These are phyloP conservation scores for Microbotryomycetes sp. DNA, from an alignment of 1,284 basidiomycete genomes.

Conservation along the genomic window DNA sequence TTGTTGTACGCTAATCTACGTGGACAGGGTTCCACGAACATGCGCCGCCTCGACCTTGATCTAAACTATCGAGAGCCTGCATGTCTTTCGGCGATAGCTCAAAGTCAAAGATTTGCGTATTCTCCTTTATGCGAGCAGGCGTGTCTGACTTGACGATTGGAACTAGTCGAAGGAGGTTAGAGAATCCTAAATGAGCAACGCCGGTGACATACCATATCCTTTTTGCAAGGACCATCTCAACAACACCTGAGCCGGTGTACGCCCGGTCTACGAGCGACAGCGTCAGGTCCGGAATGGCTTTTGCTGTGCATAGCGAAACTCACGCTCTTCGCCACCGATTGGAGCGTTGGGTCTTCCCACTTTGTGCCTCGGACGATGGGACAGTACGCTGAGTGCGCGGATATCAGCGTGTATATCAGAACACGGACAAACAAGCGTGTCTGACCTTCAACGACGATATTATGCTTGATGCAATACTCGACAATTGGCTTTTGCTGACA, in stretches of 20 bases:
- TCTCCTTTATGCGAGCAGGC: slow-evolving; percentile 58
- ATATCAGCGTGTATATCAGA: slow-evolving; percentile 3
- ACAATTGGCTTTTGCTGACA: slow-evolving; percentile 75
- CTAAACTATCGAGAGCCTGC: slow-evolving; percentile 53
- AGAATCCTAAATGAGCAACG: not conserved
- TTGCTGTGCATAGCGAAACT: slow-evolving; percentile 51
- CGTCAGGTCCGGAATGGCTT: slow-evolving; percentile 46
- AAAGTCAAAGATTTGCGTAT: slow-evolving; percentile 64
- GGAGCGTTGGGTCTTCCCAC: slow-evolving; percentile 52
- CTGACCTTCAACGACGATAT: slow-evolving; percentile 59
- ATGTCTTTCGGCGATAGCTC: slow-evolving; percentile 58
- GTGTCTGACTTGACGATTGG: slow-evolving; percentile 71
- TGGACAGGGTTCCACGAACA: slow-evolving; percentile 67
- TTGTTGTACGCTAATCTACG: slow-evolving; percentile 29
- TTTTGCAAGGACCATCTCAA: slow-evolving; percentile 76
- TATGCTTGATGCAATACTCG: slow-evolving; percentile 59
- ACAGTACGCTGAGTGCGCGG: slow-evolving; percentile 47
- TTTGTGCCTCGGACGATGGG: slow-evolving; percentile 58
- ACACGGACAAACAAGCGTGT: not conserved
- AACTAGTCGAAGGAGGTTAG: slow-evolving; percentile 36
- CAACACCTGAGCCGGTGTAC: slow-evolving; percentile 63
- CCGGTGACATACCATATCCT: slow-evolving; percentile 49
- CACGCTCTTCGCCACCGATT: slow-evolving; percentile 54
- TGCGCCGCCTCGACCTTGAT: slow-evolving; percentile 56
- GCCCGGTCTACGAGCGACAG: slow-evolving; percentile 48